Percentiles rank a stretch among this genome's conserved stretches.
phyloP scores from a whole-genome alignment of 164 flowering plant species.

The Buxus sempervirens region DNA sequence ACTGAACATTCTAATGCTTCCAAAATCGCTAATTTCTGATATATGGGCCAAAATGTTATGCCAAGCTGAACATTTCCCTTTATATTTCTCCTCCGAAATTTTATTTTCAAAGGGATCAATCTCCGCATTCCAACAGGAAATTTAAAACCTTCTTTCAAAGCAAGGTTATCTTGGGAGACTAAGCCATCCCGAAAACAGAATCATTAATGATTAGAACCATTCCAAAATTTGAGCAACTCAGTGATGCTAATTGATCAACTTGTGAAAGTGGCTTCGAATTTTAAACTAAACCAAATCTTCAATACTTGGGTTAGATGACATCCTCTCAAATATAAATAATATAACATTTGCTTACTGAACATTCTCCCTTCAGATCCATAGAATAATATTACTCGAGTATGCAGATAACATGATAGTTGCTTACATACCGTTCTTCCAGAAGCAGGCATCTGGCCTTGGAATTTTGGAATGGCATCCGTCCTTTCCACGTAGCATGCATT shows the following conservation, averaged over 20 bases:
- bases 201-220: not conserved
- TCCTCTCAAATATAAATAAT: not conserved
- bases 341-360: slow-evolving; percentile 31
- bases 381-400: too few relatives aligned
- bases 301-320: not conserved
- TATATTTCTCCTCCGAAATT: too few relatives aligned
- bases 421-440: slow-evolving; percentile 61
- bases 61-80: too few relatives aligned
- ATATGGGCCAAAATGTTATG: too few relatives aligned
- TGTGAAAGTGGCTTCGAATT: not conserved
- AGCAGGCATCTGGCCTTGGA: slow-evolving; percentile 27
- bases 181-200: not conserved
- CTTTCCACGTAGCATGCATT: slow-evolving; percentile 88
- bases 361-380: too few relatives aligned
- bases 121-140: too few relatives aligned
- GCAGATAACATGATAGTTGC: not conserved
- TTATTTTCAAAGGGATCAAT: too few relatives aligned
- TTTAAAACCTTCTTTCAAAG: too few relatives aligned
- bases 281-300: not conserved
- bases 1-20: too few relatives aligned
- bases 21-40: too few relatives aligned
- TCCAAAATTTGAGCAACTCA: not conserved
- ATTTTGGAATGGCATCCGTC: slow-evolving; percentile 61
- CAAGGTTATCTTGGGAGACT: not conserved
- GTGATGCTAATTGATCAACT: not conserved